Evolutionary conservation across 75 land plant genomes (phyloP).

Genomic region (Pinus taeda): DNA sequence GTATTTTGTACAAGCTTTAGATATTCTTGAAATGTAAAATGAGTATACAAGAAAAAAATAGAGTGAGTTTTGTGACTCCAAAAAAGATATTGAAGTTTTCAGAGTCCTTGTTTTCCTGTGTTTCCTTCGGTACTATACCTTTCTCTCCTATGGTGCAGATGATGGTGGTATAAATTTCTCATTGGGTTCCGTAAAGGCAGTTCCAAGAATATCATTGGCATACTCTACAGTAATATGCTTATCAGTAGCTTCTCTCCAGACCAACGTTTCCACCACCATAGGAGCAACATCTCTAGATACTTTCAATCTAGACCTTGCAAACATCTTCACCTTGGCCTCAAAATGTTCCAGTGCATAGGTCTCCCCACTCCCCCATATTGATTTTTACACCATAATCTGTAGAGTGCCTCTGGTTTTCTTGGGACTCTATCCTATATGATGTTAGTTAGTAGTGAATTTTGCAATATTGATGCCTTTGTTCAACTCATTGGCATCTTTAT

Average conservation of each 20-base stretch:
- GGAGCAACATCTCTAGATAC: slow-evolving; percentile 25
- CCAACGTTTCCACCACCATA: slow-evolving; percentile 67
- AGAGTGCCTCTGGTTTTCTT: slow-evolving; percentile 29
- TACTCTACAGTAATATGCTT: slow-evolving; percentile 90
- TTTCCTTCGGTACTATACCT: neutral
- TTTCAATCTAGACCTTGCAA: slow-evolving; percentile 56
- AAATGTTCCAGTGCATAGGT: slow-evolving; percentile 75
- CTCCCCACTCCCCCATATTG: slow-evolving; percentile 97
- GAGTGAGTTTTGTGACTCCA: no score
- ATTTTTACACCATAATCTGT: slow-evolving; percentile 49
- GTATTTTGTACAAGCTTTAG: no score
- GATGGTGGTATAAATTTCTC: neutral
- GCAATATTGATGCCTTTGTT: slow-evolving; percentile 14
- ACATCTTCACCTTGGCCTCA: slow-evolving; percentile 78
- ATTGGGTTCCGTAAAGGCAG: slow-evolving; percentile 61
- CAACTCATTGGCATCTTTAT: neutral
- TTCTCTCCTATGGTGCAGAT: neutral
- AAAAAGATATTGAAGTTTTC: no score
- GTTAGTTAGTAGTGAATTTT: slow-evolving; percentile 78
- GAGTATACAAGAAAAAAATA: no score
- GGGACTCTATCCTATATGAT: slow-evolving; percentile 90
- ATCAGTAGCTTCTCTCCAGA: slow-evolving; percentile 77
- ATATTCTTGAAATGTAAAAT: no score
- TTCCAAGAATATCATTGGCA: slow-evolving; percentile 94
- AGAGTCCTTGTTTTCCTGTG: slow-evolving; percentile 6